Evolutionary conservation across 345 rosid genomes (phyloP), one percentile per base, ranked within the genome.

Genomic region (Erodium maritimum): DNA sequence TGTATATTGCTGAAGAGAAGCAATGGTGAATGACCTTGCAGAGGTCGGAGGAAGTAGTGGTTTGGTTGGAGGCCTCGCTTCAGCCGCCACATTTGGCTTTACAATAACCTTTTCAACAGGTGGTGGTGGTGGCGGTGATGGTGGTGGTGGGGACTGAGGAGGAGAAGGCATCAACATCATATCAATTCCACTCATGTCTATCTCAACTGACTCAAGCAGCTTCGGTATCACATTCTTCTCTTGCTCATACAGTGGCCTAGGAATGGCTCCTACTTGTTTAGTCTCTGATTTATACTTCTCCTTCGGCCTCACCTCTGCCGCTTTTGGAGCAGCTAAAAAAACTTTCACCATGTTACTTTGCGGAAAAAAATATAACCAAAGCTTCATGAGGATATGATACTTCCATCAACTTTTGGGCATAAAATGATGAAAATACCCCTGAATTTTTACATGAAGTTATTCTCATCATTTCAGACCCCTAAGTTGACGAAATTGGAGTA

Each of bases 1-100:
- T 21, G 99, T 94, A 65, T 77, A 87, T 65, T 85, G 96, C 68
- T 94, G 99, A 80, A 94, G 99, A 59, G 85, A 82, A 50, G 99
- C 99, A 65, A 94, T 85, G 59, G 87, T 82, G 67, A 82, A 94
- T 66, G 79, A 78, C 75, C 70, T 87, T 50, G 89, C 96, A 70
- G 91, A 83, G 34, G 81, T 73, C 21, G 56, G 42, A 34, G 69
- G 82, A 14, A 59, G 73, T 23, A 42, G 67, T 20, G 65, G 56
- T 77, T 72, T 82, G 42, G 76, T 56, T 21, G 89, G 75, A 71
- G 85, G 70, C 72, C 74, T 71, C 72, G 55, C 77, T 75, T 73
- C 87, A 33, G 79, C 73, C 18, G 88, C 73, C 25, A 62, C 71
- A 69, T 65, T 57, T 19, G 95, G 91, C 62, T 62, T 71, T 22